Evolutionary conservation across 345 rosid species (phyloP).

Genomic region (Bretschneidera sinensis): DNA sequence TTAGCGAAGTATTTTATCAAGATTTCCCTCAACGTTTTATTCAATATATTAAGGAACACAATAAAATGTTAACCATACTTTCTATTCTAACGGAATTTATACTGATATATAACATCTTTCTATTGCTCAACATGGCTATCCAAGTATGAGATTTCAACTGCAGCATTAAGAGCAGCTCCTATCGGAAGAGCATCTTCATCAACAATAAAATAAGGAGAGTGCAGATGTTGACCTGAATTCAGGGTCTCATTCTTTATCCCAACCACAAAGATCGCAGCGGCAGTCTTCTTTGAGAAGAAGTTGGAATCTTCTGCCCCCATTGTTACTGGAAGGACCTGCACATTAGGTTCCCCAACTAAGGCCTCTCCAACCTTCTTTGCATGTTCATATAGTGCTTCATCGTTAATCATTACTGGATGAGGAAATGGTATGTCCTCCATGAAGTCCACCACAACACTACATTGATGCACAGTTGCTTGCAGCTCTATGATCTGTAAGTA

Average conservation of each 20-base stretch:
- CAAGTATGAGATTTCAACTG: conserved; percentile 55
- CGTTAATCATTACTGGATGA: conserved; percentile 55
- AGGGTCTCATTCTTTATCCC: conserved; percentile 51
- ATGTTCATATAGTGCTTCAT: conserved; percentile 47
- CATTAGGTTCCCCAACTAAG: conserved; percentile 48
- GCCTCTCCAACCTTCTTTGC: conserved; percentile 45
- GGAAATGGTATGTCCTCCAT: conserved; percentile 38
- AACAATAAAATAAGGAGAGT: conserved; percentile 54
- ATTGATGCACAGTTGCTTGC: conserved; percentile 57
- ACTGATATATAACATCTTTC: too few species aligned
- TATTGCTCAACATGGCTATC: conserved; percentile 22
- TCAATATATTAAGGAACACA: too few species aligned
- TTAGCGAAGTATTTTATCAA: too few species aligned
- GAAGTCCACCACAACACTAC: conserved; percentile 50
- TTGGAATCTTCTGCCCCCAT: conserved; percentile 77
- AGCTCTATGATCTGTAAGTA: conserved; percentile 53
- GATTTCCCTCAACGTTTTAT: too few species aligned
- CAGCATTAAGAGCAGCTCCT: conserved; percentile 67
- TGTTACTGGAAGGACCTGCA: conserved; percentile 44
- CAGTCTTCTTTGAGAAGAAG: conserved; percentile 53
- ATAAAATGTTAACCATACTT: background rate
- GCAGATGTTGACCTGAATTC: conserved; percentile 45
- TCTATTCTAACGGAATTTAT: background rate
- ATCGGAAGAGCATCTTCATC: conserved; percentile 62
- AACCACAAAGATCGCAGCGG: conserved; percentile 47